Evolutionary conservation across 176 grass and related monocot species (phyloP).

Genomic region (Cenchrus fungigraminus): DNA sequence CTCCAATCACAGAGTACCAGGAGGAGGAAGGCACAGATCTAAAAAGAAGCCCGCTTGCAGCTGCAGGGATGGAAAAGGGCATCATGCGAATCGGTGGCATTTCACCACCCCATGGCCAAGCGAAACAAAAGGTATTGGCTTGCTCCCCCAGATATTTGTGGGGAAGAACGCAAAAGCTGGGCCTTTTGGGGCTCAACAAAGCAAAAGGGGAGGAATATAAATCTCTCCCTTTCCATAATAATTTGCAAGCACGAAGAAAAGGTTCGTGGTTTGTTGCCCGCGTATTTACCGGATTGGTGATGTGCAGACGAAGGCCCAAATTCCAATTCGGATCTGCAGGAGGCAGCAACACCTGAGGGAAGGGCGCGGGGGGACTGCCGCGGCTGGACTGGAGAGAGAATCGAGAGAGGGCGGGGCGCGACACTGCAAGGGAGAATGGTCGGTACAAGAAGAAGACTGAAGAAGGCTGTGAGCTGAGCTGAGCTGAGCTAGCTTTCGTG

Average conservation of each 20-base stretch:
- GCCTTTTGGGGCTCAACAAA: conserved; percentile 20
- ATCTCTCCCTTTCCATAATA: conserved; percentile 19
- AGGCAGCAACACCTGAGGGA: conserved; percentile 33
- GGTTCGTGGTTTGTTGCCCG: not conserved
- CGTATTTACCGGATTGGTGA: conserved; percentile 39
- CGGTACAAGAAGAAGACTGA: conserved; percentile 22
- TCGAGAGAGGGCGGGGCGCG: conserved; percentile 20
- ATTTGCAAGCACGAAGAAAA: not conserved
- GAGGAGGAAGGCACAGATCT: conserved; percentile 52
- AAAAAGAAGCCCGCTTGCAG: conserved; percentile 38
- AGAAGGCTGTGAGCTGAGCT: not conserved
- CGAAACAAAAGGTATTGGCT: conserved; percentile 29
- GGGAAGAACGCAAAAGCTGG: conserved; percentile 44
- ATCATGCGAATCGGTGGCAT: conserved; percentile 40
- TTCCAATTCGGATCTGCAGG: conserved; percentile 51
- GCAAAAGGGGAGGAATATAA: conserved; percentile 12
- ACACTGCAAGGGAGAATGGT: conserved; percentile 10
- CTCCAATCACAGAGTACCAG: conserved; percentile 49
- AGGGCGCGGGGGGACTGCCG: not conserved
- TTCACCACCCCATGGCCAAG: not conserved
- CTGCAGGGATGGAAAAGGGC: conserved; percentile 35
- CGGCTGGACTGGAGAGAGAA: conserved; percentile 29
- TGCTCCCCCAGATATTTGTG: conserved; percentile 12
- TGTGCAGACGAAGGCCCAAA: conserved; percentile 32
- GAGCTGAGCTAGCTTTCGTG: not conserved